These are phyloP conservation scores for Beta macrorhiza DNA, from an alignment of 179 eudicot species.

Conservation along the genomic window DNA sequence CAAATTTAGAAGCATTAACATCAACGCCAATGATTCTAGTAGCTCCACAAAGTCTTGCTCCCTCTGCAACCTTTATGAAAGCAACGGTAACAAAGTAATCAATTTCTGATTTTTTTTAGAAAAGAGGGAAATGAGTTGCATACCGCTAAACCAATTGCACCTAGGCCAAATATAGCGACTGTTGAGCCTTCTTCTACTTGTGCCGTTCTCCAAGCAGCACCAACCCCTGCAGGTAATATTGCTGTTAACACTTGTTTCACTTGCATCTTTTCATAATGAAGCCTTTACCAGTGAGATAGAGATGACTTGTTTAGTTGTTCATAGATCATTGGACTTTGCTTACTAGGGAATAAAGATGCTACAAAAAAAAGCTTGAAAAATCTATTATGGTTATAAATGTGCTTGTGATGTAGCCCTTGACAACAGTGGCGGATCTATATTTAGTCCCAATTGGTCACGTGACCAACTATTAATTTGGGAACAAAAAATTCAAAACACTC, in stretches of 20 bases:
- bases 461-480: no score
- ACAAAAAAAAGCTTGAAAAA: no score
- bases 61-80: slow-evolving; percentile 76
- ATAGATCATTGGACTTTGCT: no score
- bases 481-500: no score
- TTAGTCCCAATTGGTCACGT: no score
- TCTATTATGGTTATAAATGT: no score
- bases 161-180: slow-evolving; percentile 85
- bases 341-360: no score
- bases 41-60: slow-evolving; percentile 90
- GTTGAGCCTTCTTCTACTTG: slow-evolving; percentile 77
- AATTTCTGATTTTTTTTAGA: neutral
- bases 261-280: no score
- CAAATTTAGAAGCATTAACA: slow-evolving; percentile 65
- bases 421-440: no score
- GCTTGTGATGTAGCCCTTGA: no score
- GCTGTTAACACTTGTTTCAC: neutral
- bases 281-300: no score
- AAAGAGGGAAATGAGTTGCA: neutral
- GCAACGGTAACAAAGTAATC: neutral
- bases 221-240: slow-evolving; percentile 57
- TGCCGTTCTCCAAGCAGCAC: slow-evolving; percentile 93
- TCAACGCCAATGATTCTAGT: slow-evolving; percentile 84
- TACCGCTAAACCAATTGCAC: slow-evolving; percentile 91
- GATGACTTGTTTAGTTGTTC: no score